Conservation (phyloP, 2,329 filamentous ascomycete species). For the Diaporthe capsici region DNA sequence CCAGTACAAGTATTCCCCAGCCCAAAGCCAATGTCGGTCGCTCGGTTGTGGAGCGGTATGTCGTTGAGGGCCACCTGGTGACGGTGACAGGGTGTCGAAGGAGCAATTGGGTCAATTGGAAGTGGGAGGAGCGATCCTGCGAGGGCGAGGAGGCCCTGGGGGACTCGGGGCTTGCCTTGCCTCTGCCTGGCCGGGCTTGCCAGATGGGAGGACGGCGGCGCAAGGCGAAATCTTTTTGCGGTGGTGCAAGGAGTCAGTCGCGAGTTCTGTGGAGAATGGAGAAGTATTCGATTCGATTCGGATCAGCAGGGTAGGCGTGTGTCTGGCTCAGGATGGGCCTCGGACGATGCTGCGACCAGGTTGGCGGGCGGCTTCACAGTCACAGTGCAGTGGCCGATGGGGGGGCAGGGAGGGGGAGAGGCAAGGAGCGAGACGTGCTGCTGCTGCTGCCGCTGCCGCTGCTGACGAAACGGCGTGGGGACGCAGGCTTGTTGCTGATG, state of each 20-base stretch:
- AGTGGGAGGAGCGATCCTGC: conserved; percentile 7
- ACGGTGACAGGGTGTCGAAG: conserved; percentile 21
- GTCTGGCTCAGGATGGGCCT: conserved; percentile 30
- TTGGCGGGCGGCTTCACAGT: conserved; percentile 30
- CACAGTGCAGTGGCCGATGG: conserved; percentile 32
- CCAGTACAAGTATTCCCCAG: conserved; percentile 30
- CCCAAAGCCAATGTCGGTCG: conserved; percentile 34
- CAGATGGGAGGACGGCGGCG: conserved; percentile 33
- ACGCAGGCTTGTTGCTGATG: conserved; percentile 7
- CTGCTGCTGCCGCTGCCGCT: neutral
- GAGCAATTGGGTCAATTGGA: conserved; percentile 29
- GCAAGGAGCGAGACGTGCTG: conserved; percentile 17
- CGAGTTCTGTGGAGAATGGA: conserved; percentile 34
- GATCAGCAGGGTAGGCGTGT: conserved; percentile 36
- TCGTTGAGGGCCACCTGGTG: conserved; percentile 9
- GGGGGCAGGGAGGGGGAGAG: conserved; percentile 8
- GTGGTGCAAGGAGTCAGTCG: conserved; percentile 36
- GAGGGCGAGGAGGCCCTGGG: conserved; percentile 9
- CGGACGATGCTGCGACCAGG: conserved; percentile 35
- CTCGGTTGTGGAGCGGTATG: conserved; percentile 25
- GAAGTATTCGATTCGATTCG: conserved; percentile 37
- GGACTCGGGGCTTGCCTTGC: conserved; percentile 15
- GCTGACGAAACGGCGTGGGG: conserved; percentile 30
- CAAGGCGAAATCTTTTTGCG: conserved; percentile 36
- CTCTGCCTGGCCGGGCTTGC: conserved; percentile 30